These are phyloP conservation scores for Brettanomyces naardenensis DNA, from an alignment of 805 yeast genomes.

Conservation along the genomic window DNA sequence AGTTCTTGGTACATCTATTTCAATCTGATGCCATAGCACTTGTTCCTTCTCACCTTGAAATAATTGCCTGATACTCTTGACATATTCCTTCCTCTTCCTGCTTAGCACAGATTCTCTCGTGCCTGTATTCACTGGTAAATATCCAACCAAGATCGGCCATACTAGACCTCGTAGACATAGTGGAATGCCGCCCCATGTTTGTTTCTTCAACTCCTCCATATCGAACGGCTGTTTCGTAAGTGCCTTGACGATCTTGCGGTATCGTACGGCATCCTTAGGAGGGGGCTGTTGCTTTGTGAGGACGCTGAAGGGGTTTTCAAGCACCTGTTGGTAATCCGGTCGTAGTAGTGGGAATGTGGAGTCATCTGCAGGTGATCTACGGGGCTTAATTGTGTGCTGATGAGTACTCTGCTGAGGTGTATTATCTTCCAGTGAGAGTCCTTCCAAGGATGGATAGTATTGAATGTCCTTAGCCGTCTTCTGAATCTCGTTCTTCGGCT, in stretches of 20 bases:
- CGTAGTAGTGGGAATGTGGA: conserved; percentile 18
- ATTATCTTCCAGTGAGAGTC: background rate
- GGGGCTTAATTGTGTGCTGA: background rate
- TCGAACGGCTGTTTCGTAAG: conserved; percentile 52
- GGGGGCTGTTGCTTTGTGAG: conserved; percentile 24
- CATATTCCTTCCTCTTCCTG: conserved; percentile 80
- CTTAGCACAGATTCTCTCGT: conserved; percentile 63
- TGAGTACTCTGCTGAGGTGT: too few relatives aligned
- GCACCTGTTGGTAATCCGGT: conserved; percentile 28
- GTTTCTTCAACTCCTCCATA: conserved; percentile 58
- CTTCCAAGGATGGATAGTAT: conserved; percentile 1
- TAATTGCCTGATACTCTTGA: conserved; percentile 65
- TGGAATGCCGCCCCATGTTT: conserved; percentile 95
- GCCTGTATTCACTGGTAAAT: conserved; percentile 76
- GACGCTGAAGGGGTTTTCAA: conserved; percentile 34
- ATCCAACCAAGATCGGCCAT: conserved; percentile 89
- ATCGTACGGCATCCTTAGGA: conserved; percentile 43
- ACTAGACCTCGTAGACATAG: conserved; percentile 67
- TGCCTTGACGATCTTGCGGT: conserved; percentile 58
- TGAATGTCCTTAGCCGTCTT: background rate
- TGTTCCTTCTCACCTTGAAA: conserved; percentile 54
- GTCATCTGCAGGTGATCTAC: conserved; percentile 7
- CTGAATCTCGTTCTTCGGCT: background rate
- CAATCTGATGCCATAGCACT: conserved; percentile 90
- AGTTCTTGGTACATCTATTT: conserved; percentile 90